These are phyloP conservation scores for Claviceps monticola DNA, from an alignment of 2,329 filamentous ascomycete genomes.

Conservation along the genomic window DNA sequence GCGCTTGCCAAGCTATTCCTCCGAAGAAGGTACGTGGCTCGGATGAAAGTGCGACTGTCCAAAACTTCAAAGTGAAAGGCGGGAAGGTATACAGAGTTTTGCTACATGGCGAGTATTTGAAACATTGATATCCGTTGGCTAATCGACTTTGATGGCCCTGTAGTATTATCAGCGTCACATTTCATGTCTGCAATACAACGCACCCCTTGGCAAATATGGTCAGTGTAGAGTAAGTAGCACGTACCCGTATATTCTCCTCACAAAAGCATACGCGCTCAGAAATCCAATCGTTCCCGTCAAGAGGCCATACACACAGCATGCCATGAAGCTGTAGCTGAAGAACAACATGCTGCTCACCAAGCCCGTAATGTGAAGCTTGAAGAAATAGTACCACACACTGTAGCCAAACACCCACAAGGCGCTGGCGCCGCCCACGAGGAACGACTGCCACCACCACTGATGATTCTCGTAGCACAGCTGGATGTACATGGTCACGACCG, in stretches of 20 bases:
- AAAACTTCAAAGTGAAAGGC: not conserved
- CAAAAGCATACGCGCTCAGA: slow-evolving; percentile 70
- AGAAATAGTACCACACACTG: slow-evolving; percentile 71
- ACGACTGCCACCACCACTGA: slow-evolving; percentile 88
- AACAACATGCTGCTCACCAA: slow-evolving; percentile 70
- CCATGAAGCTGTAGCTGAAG: slow-evolving; percentile 73
- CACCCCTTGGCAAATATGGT: no score
- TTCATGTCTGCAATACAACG: no score
- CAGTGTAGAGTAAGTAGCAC: slow-evolving; percentile 16
- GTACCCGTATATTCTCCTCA: slow-evolving; percentile 69
- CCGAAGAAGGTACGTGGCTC: no score
- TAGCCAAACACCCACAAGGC: slow-evolving; percentile 73
- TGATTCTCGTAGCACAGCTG: slow-evolving; percentile 78
- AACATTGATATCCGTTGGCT: not conserved
- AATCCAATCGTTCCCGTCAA: slow-evolving; percentile 77
- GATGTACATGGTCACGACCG: slow-evolving; percentile 69
- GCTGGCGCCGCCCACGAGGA: slow-evolving; percentile 63
- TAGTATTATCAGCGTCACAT: slow-evolving; percentile 4
- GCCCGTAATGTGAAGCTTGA: slow-evolving; percentile 67
- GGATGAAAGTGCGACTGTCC: not conserved
- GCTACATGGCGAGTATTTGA: not conserved
- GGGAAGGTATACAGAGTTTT: not conserved
- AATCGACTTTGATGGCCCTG: slow-evolving; percentile 40
- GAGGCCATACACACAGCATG: slow-evolving; percentile 67
- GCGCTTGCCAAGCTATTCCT: no score